Base-by-base conservation (phyloP, 2,329 filamentous ascomycete species). In the Helicocarpus griseus region DNA sequence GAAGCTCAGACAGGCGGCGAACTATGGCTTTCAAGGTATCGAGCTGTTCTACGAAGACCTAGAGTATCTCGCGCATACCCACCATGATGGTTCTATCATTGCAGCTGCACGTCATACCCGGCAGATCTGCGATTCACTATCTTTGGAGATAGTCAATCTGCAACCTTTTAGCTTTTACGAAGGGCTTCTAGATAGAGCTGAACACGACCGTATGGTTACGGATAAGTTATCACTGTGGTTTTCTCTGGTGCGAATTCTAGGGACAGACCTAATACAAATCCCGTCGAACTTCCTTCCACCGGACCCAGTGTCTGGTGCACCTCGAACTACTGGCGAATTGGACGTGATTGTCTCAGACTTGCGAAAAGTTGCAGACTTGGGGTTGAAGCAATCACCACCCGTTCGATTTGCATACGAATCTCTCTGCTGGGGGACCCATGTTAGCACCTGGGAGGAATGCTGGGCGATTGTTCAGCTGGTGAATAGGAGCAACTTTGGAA, bases 1-100 rank as follows among this genome's bases (percentile, higher is more conserved):
- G 62, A 91, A 89, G 63, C 77, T 91, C 46, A 75, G 82, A 62
- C 78, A 82, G 70, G 86, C 86, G 8, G 72, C 78, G 5, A 72
- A 74, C 50, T 76, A 85, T 58, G 82, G 82, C 19, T 81, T 88
- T 63, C 66, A 77, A 53, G 85, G 84, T 48, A 79, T 91, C 57
- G 87, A 91, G 64, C 74, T 89, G 19, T 89, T 89, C 72, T 82
- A 85, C 65, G 86, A 91, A 63, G 87, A 91, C 64, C 76, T 91
- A 3, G 71, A 80, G 53, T 80, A 82, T 59, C 62, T 85, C 13
- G 80, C 83, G 57, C 58, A 65, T 29, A 65, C 73, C 1, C 63
- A 76, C 1, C 63, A 72, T 2, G 73, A 73, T 13, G 61, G 71
- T 8, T 75, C 74, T 57, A 74, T 82, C 36, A 59, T 86, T 19